These are phyloP conservation scores for Jasminum sambac DNA, from an alignment of 257 asterid species.

Conservation along the genomic window DNA sequence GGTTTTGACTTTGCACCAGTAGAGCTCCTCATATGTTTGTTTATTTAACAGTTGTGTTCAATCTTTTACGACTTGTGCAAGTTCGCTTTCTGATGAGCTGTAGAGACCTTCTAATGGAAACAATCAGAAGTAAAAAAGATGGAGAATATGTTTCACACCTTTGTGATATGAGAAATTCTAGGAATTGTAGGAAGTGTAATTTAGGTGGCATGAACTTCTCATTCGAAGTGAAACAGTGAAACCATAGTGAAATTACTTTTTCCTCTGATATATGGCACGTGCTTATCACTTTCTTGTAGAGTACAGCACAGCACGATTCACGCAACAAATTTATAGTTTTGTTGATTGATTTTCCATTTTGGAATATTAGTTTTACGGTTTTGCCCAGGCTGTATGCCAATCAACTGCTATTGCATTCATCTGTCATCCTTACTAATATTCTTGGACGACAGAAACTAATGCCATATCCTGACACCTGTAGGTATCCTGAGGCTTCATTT, in stretches of 20 bases:
- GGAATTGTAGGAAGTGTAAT: not conserved
- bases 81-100: not conserved
- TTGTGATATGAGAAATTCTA: not conserved
- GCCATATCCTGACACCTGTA: not conserved
- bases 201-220: not conserved
- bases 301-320: not conserved
- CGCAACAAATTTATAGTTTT: not conserved
- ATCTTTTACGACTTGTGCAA: not conserved
- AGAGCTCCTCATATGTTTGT: not conserved
- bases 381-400: not conserved
- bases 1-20: not conserved
- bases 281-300: conserved; percentile 18
- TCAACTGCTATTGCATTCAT: not conserved
- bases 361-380: not conserved
- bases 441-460: conserved; percentile 12
- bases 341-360: not conserved
- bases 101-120: not conserved
- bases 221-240: not conserved
- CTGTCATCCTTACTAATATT: conserved; percentile 12
- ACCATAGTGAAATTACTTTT: not conserved
- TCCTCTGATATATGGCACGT: not conserved
- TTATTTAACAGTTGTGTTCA: not conserved
- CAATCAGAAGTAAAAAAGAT: not conserved
- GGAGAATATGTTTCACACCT: conserved; percentile 17
- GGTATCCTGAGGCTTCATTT: not conserved